Percentiles rank a stretch among this genome's conserved stretches.
Conservation (phyloP, 208 protist genomes). For the Acanthamoeba sp. region DNA sequence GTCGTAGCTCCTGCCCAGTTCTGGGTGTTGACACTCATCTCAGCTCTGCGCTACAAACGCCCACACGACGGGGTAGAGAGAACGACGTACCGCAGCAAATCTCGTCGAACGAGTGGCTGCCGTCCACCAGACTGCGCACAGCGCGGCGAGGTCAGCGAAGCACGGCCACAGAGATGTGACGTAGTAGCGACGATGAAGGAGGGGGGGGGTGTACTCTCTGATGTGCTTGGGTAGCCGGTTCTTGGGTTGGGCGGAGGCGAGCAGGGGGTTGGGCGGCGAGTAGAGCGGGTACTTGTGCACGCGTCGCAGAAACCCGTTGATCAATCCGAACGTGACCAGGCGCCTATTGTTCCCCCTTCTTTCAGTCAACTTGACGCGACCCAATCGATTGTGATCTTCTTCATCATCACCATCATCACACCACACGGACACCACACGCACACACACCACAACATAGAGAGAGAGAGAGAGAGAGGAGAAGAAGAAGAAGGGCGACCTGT, state of each 20-base stretch:
- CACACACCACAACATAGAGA: too few relatives aligned
- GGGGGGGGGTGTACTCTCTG: conserved; percentile 4
- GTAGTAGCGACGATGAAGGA: neutral
- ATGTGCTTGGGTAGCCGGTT: conserved; percentile 43
- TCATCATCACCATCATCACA: too few relatives aligned
- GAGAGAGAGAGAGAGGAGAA: too few relatives aligned
- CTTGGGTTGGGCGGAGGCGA: conserved; percentile 35
- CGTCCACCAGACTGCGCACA: conserved; percentile 44
- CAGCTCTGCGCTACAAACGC: neutral
- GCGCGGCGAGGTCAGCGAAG: neutral
- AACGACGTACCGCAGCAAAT: conserved; percentile 60
- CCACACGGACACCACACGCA: too few relatives aligned
- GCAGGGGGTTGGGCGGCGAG: conserved; percentile 50
- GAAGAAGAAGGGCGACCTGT: conserved; percentile 1
- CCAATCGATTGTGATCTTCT: too few relatives aligned
- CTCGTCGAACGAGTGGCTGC: conserved; percentile 61
- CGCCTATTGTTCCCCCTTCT: too few relatives aligned
- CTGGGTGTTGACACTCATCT: too few relatives aligned
- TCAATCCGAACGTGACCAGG: conserved; percentile 68
- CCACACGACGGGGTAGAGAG: neutral
- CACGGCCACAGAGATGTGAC: neutral
- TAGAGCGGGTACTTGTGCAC: conserved; percentile 73
- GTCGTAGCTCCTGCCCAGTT: conserved; percentile 22
- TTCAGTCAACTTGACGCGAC: too few relatives aligned
- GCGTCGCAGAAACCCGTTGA: conserved; percentile 71